Evolutionary conservation across 2,329 filamentous ascomycete genomes (phyloP).

Genomic region (Colletotrichum australisinense): DNA sequence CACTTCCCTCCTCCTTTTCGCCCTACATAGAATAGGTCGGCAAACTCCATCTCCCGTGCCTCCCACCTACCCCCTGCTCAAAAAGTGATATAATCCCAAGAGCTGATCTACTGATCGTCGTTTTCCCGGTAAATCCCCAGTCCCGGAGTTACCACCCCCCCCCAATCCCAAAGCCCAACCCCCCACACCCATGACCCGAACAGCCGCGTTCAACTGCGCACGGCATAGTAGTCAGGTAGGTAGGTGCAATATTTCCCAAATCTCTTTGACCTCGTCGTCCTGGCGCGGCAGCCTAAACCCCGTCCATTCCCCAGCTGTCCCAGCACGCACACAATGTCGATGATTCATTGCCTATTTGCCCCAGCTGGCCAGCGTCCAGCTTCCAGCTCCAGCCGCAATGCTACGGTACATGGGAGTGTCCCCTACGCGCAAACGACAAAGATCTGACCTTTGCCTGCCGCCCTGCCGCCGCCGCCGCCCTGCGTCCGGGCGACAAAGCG

Average conservation of each 20-base stretch:
- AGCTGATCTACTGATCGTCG: constrained; percentile 1
- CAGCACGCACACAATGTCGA: background rate
- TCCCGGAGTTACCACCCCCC: background rate
- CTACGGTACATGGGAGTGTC: background rate
- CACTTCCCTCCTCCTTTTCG: background rate
- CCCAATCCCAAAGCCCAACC: background rate
- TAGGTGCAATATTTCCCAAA: background rate
- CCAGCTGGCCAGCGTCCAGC: too few species aligned
- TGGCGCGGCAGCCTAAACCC: background rate
- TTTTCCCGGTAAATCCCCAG: background rate
- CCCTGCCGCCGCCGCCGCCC: background rate
- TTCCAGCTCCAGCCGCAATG: background rate
- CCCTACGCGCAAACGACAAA: background rate
- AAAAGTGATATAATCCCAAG: background rate
- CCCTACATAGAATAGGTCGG: background rate
- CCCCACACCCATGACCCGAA: background rate
- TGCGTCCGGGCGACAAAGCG: background rate
- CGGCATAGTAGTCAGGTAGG: too few species aligned
- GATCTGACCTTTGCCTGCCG: background rate
- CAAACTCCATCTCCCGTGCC: background rate
- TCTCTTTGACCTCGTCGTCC: background rate
- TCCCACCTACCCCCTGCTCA: background rate
- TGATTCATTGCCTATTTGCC: background rate
- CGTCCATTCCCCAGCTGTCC: background rate
- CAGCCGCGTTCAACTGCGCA: background rate